These are phyloP conservation scores for Hypomyces rosellus DNA, from an alignment of 2,329 filamentous ascomycete species.

Conservation along the genomic window DNA sequence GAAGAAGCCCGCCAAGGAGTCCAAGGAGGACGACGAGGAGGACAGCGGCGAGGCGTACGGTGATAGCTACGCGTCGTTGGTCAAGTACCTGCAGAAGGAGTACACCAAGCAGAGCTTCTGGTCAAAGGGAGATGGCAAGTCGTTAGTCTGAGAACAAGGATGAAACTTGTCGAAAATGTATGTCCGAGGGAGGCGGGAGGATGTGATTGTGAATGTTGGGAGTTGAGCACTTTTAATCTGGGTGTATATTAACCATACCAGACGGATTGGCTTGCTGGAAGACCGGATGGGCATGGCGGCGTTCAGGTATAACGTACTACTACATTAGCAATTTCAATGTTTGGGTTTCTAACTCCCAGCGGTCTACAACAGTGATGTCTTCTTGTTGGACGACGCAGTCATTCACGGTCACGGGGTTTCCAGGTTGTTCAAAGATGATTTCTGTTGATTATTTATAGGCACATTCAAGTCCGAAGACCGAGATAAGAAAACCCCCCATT, in stretches of 20 bases:
- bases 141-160: slow-evolving; percentile 5
- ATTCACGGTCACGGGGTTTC: too few species aligned
- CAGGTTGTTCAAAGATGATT: too few species aligned
- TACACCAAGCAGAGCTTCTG: slow-evolving; percentile 50
- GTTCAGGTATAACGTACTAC: slow-evolving; percentile 27
- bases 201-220: slow-evolving; percentile 1
- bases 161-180: neutral
- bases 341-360: neutral
- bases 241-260: slow-evolving; percentile 30
- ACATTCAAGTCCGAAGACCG: too few species aligned
- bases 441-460: too few species aligned
- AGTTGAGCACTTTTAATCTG: slow-evolving; percentile 21
- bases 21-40: slow-evolving; percentile 40
- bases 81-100: slow-evolving; percentile 63
- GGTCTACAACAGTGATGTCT: too few species aligned
- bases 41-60: slow-evolving; percentile 54
- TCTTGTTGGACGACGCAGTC: too few species aligned
- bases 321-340: slow-evolving; percentile 21
- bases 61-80: slow-evolving; percentile 57
- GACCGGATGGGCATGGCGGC: slow-evolving; percentile 31
- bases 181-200: slow-evolving; percentile 1
- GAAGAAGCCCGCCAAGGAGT: slow-evolving; percentile 38
- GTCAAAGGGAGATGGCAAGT: slow-evolving; percentile 34
- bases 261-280: slow-evolving; percentile 21
- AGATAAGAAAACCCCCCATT: too few species aligned